Conservation (phyloP, 1,139 yeast genomes). For the Zygosaccharomyces pseudobailii region DNA sequence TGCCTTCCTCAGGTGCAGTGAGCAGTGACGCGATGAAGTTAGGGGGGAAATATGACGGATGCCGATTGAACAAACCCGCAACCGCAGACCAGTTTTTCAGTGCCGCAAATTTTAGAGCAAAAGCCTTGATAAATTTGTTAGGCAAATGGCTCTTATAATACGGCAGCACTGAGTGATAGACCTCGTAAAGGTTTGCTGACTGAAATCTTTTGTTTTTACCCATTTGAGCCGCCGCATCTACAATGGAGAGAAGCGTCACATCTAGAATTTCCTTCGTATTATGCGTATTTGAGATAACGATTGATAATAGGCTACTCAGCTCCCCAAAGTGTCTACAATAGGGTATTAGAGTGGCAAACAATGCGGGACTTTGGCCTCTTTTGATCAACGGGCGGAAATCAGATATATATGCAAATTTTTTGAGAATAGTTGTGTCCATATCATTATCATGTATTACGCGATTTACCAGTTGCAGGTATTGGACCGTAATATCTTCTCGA, state of each 20-base stretch:
- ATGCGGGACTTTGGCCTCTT: constrained; percentile 10
- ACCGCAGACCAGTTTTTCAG: constrained; percentile 15
- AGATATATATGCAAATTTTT: constrained; percentile 17
- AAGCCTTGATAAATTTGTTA: constrained; percentile 8
- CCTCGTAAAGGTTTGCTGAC: constrained; percentile 12
- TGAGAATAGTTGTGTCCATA: constrained; percentile 2
- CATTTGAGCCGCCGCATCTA: constrained; percentile 7
- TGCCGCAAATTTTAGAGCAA: constrained; percentile 12
- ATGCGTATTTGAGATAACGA: constrained; percentile 9
- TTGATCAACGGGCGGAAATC: constrained; percentile 20
- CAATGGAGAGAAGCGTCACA: constrained; percentile 11
- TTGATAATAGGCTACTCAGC: constrained; percentile 14
- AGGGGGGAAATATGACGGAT: constrained; percentile 1
- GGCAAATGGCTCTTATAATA: constrained; percentile 10
- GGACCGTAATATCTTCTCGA: constrained; percentile 7
- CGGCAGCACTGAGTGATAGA: constrained; percentile 10
- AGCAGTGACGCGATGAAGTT: neutral
- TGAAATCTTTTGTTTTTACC: constrained; percentile 8
- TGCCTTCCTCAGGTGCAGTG: neutral
- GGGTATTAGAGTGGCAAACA: constrained; percentile 17
- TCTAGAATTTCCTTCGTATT: constrained; percentile 10
- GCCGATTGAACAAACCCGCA: constrained; percentile 1
- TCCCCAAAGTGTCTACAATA: constrained; percentile 23
- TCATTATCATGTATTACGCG: constrained; percentile 3
- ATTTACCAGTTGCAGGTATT: constrained; percentile 15